Conservation (phyloP, 2,329 filamentous ascomycete species). For the Xylariaceae sp. region DNA sequence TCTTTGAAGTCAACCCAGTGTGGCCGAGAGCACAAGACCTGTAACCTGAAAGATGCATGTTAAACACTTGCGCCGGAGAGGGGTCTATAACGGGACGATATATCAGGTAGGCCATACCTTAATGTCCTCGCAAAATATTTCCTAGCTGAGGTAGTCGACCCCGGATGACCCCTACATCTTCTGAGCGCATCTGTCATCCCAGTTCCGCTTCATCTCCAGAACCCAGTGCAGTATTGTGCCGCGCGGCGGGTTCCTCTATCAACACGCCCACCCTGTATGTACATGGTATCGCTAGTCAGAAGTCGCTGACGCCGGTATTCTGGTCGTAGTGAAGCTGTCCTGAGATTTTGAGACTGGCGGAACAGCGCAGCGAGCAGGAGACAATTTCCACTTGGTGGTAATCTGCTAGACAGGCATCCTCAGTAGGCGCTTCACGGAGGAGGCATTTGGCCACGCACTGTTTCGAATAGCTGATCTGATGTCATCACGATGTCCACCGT, state of each 20-base stretch:
- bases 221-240: neutral
- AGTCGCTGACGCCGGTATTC: constrained; percentile 9
- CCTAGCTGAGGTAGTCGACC: neutral
- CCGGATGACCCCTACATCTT: neutral
- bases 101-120: constrained; percentile 12
- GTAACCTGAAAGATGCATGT: constrained; percentile 4
- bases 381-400: constrained; percentile 1
- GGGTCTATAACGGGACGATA: neutral
- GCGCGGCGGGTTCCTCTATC: constrained; percentile 8
- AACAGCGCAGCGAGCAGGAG: too few species aligned
- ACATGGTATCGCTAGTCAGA: neutral
- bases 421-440: too few species aligned
- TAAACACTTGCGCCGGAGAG: constrained; percentile 3
- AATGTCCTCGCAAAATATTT: constrained; percentile 3
- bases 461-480: too few species aligned
- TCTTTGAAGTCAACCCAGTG: neutral
- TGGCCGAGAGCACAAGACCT: constrained; percentile 5
- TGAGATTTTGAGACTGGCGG: too few species aligned
- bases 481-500: too few species aligned
- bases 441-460: too few species aligned
- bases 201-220: constrained; percentile 4
- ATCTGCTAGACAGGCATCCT: too few species aligned
- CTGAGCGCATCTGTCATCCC: constrained; percentile 2
- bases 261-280: constrained; percentile 7
- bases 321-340: too few species aligned